A percentile compares a stretch with the other conserved stretches of the same genome.
Conservation (phyloP, 2,329 filamentous ascomycete species). For the Lachnellula occidentalis region DNA sequence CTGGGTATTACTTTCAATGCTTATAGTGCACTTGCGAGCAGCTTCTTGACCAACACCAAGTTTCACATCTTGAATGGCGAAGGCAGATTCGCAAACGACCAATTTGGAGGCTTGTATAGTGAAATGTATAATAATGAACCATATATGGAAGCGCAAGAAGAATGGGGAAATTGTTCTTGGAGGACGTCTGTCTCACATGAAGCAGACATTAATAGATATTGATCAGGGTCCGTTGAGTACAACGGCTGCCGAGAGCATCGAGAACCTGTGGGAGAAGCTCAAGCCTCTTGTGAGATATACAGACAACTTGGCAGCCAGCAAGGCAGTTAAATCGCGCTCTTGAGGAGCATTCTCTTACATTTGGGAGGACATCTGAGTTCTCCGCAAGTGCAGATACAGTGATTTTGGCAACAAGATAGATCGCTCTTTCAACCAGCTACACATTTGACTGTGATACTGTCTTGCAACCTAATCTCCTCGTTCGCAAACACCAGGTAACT, state of each 20-base stretch:
- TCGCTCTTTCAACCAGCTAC: not conserved
- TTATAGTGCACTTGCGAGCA: conserved; percentile 61
- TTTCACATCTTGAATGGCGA: conserved; percentile 6
- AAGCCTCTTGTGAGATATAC: conserved; percentile 6
- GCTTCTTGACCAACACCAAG: conserved; percentile 44
- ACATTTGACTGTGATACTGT: not conserved
- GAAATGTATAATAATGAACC: conserved; percentile 22
- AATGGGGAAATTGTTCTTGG: conserved; percentile 31
- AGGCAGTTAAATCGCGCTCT: not conserved
- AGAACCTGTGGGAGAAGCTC: conserved; percentile 24
- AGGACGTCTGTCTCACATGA: conserved; percentile 21
- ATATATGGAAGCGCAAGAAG: conserved; percentile 22
- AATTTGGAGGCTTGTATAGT: conserved; percentile 14
- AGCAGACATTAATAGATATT: conserved; percentile 16
- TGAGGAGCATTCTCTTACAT: not conserved
- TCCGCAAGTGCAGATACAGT: too few relatives aligned
- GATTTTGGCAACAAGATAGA: too few relatives aligned
- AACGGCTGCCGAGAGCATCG: conserved; percentile 13
- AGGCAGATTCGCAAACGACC: conserved; percentile 23
- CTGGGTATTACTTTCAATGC: conserved; percentile 37
- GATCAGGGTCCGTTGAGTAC: conserved; percentile 22
- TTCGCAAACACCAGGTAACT: not conserved
- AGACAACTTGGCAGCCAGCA: not conserved
- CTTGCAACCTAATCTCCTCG: not conserved
- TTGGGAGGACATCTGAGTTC: not conserved